phyloP scores from a whole-genome alignment of 805 yeast species.

The Lachancea mirantina region DNA sequence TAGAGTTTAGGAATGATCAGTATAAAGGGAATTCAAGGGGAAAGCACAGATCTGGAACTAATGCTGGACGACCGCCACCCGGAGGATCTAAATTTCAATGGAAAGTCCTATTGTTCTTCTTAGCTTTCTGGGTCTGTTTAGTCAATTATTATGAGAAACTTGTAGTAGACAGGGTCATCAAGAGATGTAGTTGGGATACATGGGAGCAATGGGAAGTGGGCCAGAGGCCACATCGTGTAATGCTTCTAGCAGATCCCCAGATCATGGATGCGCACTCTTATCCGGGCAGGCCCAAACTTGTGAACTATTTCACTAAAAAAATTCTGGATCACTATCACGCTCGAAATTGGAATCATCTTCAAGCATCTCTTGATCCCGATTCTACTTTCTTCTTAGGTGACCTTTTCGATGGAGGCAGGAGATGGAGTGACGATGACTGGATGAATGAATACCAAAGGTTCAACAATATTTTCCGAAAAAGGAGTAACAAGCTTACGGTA shows the following conservation, averaged over 20 bases:
- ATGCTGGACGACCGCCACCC: too few species aligned
- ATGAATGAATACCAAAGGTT: conserved; percentile 63
- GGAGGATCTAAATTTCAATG: conserved; percentile 21
- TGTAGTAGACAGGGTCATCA: conserved; percentile 39
- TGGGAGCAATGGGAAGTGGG: conserved; percentile 56
- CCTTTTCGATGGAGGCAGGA: conserved; percentile 89
- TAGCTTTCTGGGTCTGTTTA: conserved; percentile 37
- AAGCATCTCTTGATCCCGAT: conserved; percentile 60
- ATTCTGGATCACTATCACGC: conserved; percentile 74
- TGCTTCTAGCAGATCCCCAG: conserved; percentile 88
- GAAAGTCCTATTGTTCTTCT: conserved; percentile 21
- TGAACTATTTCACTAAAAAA: conserved; percentile 49
- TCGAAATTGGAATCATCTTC: conserved; percentile 60
- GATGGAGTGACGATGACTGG: conserved; percentile 72
- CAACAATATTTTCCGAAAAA: conserved; percentile 54
- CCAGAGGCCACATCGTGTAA: conserved; percentile 42
- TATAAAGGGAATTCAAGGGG: too few species aligned
- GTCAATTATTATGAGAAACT: conserved; percentile 50
- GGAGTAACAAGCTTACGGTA: conserved; percentile 37
- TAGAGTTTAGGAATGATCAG: too few species aligned
- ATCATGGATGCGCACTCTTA: conserved; percentile 84
- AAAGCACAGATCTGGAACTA: too few species aligned
- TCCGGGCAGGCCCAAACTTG: conserved; percentile 52
- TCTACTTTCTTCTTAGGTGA: conserved; percentile 81
- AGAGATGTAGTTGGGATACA: conserved; percentile 50